Conservation (phyloP, 805 yeast genomes). For the Cyberlindnera misumaiensis region DNA sequence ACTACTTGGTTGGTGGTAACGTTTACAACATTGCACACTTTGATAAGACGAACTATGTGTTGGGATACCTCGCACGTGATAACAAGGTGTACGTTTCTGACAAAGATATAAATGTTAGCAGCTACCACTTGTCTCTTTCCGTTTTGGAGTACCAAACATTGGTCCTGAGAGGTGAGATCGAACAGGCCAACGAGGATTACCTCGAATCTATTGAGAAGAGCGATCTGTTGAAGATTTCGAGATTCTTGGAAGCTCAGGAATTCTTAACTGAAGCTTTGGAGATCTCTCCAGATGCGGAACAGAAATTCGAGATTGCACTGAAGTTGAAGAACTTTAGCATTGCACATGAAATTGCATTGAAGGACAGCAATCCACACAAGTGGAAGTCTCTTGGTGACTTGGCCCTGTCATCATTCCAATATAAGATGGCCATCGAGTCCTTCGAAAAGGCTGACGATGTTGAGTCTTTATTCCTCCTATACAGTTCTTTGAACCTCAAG, state of each 20-base stretch:
- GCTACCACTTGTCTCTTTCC: conserved; percentile 75
- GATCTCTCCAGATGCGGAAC: conserved; percentile 81
- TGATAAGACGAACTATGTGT: conserved; percentile 76
- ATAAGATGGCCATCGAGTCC: conserved; percentile 72
- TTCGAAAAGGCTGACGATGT: conserved; percentile 75
- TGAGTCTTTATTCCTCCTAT: conserved; percentile 72
- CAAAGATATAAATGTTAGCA: conserved; percentile 75
- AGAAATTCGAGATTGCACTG: conserved; percentile 84
- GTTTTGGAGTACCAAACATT: conserved; percentile 95
- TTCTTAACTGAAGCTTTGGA: conserved; percentile 75
- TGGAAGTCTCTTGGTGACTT: conserved; percentile 93
- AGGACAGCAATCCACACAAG: conserved; percentile 53
- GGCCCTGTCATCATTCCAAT: conserved; percentile 71
- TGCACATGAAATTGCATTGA: conserved; percentile 62
- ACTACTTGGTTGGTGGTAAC: conserved; percentile 92
- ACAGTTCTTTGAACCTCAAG: conserved; percentile 73
- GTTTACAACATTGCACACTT: conserved; percentile 88
- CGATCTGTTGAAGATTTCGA: conserved; percentile 71
- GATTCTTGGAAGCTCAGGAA: conserved; percentile 93
- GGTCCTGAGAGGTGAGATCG: conserved; percentile 90
- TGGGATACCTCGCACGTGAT: conserved; percentile 89
- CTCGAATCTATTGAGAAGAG: conserved; percentile 57
- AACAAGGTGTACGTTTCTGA: conserved; percentile 87
- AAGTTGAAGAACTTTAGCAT: conserved; percentile 62
- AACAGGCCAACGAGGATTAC: conserved; percentile 58